A percentile compares a stretch with the other conserved stretches of the same genome.
Conservation (phyloP, 2,329 filamentous ascomycete genomes). For the Aspergillus nomiae region DNA sequence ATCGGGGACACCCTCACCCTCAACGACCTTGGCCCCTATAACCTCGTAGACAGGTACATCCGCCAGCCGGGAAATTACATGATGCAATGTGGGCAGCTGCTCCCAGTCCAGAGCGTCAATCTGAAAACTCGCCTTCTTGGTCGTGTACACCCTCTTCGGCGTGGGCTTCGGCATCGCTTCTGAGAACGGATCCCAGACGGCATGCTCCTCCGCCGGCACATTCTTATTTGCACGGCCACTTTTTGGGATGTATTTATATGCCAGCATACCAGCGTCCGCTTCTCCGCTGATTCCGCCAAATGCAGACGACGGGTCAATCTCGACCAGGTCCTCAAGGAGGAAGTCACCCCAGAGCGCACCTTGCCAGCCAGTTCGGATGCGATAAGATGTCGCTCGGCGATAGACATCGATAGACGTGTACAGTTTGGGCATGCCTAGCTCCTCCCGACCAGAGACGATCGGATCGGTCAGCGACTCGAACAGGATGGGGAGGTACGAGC, state of each 20-base stretch:
- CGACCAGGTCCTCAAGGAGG: conserved; percentile 35
- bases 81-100: conserved; percentile 61
- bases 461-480: conserved; percentile 62
- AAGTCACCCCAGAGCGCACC: conserved; percentile 44
- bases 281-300: conserved; percentile 36
- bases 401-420: conserved; percentile 54
- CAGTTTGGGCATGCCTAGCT: conserved; percentile 63
- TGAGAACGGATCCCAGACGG: conserved; percentile 40
- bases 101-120: conserved; percentile 56
- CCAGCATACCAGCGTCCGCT: not conserved
- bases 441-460: conserved; percentile 61
- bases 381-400: conserved; percentile 35
- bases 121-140: conserved; percentile 46
- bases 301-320: conserved; percentile 23
- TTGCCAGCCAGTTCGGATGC: conserved; percentile 45
- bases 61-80: conserved; percentile 54
- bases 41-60: conserved; percentile 61
- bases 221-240: conserved; percentile 51
- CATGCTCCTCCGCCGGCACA: conserved; percentile 57
- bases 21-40: conserved; percentile 27
- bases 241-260: conserved; percentile 47
- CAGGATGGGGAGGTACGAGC: conserved; percentile 58
- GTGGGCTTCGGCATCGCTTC: conserved; percentile 23
- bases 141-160: not conserved
- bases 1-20: not conserved